Evolutionary conservation across 768 basidiomycete species (phyloP).

Genomic region (Suillus weaverae): DNA sequence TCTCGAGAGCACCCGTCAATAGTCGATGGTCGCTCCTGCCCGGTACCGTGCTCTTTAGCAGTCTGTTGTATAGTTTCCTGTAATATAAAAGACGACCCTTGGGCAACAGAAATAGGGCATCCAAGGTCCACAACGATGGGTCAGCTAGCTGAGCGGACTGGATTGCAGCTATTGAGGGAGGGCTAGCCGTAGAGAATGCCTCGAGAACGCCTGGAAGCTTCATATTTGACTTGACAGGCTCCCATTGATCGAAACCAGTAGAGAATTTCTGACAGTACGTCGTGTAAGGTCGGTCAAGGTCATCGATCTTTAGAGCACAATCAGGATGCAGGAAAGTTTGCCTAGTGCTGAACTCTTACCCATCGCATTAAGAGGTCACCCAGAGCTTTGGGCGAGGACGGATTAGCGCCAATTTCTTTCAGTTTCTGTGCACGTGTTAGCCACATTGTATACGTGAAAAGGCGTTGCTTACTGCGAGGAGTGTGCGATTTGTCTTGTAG

Average conservation of each 20-base stretch:
- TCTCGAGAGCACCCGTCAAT: slow-evolving; percentile 76
- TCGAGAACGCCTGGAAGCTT: slow-evolving; percentile 68
- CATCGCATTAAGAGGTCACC: slow-evolving; percentile 97
- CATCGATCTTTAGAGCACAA: slow-evolving; percentile 68
- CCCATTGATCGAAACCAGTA: slow-evolving; percentile 81
- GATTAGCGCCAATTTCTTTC: slow-evolving; percentile 90
- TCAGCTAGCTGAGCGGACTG: slow-evolving; percentile 36
- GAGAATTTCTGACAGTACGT: slow-evolving; percentile 73
- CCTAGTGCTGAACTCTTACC: slow-evolving; percentile 52
- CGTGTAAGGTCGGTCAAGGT: slow-evolving; percentile 84
- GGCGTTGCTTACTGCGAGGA: slow-evolving; percentile 57
- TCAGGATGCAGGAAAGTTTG: slow-evolving; percentile 6
- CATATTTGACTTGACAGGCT: slow-evolving; percentile 73
- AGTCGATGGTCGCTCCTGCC: slow-evolving; percentile 86
- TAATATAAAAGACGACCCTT: slow-evolving; percentile 87
- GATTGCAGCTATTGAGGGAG: slow-evolving; percentile 49
- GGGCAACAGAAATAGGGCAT: slow-evolving; percentile 85
- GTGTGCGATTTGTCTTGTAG: slow-evolving; percentile 85
- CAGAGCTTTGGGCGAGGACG: slow-evolving; percentile 88
- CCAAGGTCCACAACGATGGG: slow-evolving; percentile 72
- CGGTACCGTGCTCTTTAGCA: slow-evolving; percentile 83
- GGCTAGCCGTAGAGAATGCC: slow-evolving; percentile 64
- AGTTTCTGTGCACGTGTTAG: slow-evolving; percentile 63
- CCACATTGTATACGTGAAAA: background rate
- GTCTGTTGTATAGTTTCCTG: slow-evolving; percentile 80